phyloP scores from a whole-genome alignment of 345 rosid genomes.

The Salix koriyanagi region DNA sequence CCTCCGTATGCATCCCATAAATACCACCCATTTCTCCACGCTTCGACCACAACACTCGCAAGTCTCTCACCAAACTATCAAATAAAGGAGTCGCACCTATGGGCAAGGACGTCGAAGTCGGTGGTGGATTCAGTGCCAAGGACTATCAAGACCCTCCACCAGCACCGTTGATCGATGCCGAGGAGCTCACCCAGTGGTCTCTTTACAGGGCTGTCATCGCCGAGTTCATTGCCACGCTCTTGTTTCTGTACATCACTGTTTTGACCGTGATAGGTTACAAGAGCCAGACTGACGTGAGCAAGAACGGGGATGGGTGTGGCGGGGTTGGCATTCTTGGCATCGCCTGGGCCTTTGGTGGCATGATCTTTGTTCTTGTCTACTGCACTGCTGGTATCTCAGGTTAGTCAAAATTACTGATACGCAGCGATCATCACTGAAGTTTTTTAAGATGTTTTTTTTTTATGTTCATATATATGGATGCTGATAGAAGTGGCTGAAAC shows the following conservation, averaged over 20 bases:
- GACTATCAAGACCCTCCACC: constrained; percentile 49
- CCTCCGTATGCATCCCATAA: background rate
- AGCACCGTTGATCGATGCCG: constrained; percentile 36
- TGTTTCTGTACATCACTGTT: constrained; percentile 41
- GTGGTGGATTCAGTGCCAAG: constrained; percentile 22
- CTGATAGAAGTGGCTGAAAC: background rate
- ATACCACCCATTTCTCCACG: background rate
- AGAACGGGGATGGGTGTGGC: constrained; percentile 23
- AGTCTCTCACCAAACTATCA: background rate
- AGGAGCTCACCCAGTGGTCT: constrained; percentile 39
- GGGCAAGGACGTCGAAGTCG: constrained; percentile 35
- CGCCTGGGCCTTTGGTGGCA: constrained; percentile 49
- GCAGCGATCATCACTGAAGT: too few relatives aligned
- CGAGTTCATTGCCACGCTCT: constrained; percentile 42
- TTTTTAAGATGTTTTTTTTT: too few relatives aligned
- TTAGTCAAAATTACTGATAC: background rate
- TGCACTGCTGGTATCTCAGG: constrained; percentile 49
- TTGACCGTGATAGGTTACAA: constrained; percentile 42
- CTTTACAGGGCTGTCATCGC: constrained; percentile 42
- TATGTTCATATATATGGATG: too few relatives aligned
- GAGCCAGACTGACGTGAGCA: constrained; percentile 23
- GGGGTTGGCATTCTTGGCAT: constrained; percentile 44
- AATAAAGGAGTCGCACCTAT: background rate
- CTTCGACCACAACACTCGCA: background rate
- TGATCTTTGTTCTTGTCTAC: constrained; percentile 47